A percentile compares a stretch with the other conserved stretches of the same genome.
phyloP scores from a whole-genome alignment of 129 eudicot genomes.

The Centaurea solstitialis region DNA sequence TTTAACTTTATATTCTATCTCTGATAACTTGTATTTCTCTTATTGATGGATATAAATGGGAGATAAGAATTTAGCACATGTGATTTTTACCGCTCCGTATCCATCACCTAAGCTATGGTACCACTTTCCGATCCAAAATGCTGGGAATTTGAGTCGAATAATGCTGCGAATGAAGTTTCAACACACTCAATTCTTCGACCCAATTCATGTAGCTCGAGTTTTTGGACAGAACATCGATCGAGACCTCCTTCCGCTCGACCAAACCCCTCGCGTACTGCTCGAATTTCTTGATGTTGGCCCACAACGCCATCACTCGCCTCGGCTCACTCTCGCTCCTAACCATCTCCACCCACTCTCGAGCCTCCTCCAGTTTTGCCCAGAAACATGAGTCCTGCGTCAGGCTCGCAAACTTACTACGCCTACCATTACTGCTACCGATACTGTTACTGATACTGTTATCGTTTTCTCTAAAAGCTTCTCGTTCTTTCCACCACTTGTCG shows the following conservation, averaged over 20 bases:
- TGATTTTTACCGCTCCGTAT: too few species aligned
- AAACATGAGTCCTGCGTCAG: slow-evolving; percentile 78
- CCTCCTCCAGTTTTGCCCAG: slow-evolving; percentile 88
- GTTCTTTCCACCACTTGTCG: slow-evolving; percentile 80
- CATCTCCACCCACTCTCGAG: slow-evolving; percentile 51
- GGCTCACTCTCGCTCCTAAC: slow-evolving; percentile 49
- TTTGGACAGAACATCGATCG: slow-evolving; percentile 69
- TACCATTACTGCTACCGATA: background rate
- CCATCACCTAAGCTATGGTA: slow-evolving; percentile 40
- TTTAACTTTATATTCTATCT: too few species aligned
- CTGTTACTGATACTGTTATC: slow-evolving; percentile 20
- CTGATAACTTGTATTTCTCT: too few species aligned
- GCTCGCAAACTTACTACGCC: slow-evolving; percentile 65
- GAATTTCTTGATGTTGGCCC: slow-evolving; percentile 52
- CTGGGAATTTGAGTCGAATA: slow-evolving; percentile 47
- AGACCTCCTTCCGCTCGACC: slow-evolving; percentile 71
- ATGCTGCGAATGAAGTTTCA: slow-evolving; percentile 50
- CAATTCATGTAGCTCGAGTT: slow-evolving; percentile 75
- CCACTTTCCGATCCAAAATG: slow-evolving; percentile 43
- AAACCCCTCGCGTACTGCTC: slow-evolving; percentile 54
- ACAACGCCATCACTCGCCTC: slow-evolving; percentile 24
- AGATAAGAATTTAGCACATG: too few species aligned
- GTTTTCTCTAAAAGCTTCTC: slow-evolving; percentile 29
- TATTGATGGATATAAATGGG: background rate
- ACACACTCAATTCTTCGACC: slow-evolving; percentile 53